Percentiles rank a stretch among this genome's conserved stretches.
phyloP scores from a whole-genome alignment of 2,329 filamentous ascomycete species.

The Venturia oleaginea region DNA sequence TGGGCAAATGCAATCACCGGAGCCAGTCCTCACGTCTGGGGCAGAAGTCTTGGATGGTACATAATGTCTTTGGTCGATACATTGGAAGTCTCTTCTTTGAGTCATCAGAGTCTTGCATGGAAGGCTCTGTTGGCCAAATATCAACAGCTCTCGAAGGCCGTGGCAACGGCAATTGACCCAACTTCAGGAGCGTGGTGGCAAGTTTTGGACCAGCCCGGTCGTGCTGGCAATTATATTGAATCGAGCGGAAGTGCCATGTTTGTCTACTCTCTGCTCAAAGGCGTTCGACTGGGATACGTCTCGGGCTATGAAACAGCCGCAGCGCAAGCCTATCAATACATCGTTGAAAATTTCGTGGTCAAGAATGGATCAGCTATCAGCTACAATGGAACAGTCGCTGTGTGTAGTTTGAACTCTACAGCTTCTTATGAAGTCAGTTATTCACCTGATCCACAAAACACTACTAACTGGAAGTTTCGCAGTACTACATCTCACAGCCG shows the following conservation, averaged over 20 bases:
- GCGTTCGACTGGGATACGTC: constrained; percentile 29
- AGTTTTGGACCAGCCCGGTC: constrained; percentile 42
- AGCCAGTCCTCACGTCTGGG: constrained; percentile 45
- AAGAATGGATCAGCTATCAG: constrained; percentile 21
- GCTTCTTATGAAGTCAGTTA: constrained; percentile 19
- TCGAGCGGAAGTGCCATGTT: constrained; percentile 51
- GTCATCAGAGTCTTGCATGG: constrained; percentile 16
- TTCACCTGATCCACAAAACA: background rate
- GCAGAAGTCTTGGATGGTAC: constrained; percentile 47
- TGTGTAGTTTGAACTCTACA: constrained; percentile 18
- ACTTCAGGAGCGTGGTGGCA: constrained; percentile 47
- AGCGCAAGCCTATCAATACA: constrained; percentile 29
- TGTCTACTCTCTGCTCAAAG: constrained; percentile 43
- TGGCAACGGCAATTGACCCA: constrained; percentile 31
- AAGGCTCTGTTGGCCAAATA: constrained; percentile 16
- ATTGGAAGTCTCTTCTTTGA: constrained; percentile 31
- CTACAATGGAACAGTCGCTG: constrained; percentile 24
- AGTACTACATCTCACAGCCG: constrained; percentile 37
- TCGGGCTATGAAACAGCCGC: constrained; percentile 25
- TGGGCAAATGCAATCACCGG: constrained; percentile 46
- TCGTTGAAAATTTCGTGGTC: constrained; percentile 20
- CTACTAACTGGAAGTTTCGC: background rate
- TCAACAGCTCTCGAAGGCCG: constrained; percentile 25
- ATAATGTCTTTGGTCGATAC: constrained; percentile 42
- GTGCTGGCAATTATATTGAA: constrained; percentile 50